Base-by-base conservation (phyloP, 2,329 filamentous ascomycete species). In the Botrytis pseudocinerea region DNA sequence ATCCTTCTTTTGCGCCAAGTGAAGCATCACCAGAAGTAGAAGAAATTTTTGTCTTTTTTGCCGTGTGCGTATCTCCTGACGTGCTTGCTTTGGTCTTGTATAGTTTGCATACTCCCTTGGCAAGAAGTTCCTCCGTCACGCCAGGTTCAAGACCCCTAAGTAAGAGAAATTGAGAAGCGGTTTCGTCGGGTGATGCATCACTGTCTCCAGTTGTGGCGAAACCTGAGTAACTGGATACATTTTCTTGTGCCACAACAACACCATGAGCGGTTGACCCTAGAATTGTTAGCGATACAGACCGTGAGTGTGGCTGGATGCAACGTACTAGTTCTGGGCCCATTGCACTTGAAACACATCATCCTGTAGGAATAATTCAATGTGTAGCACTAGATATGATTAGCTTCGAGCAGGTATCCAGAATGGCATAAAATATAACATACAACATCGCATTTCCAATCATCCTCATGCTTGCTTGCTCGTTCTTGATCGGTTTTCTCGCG, bases 31-130 rank as follows among this genome's bases (percentile, higher is more conserved):
- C 87, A 8, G 80, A 78, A 8, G 87, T 88, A 6, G 87, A 88
- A 22, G 85, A 83, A 6, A 88, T 84, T 74, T 88, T 88, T 22
- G 83, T 80, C 46, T 85, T 83, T 64, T 82, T 83, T 7, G 70
- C 54, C 22, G 72, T 59, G 40, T 76, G 74, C 40, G 75, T 74
- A 76, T 77, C 82, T 75, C 77, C 83, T 83, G 77, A 75, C 22
- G 81, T 78, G 28, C 65, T 75, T 40, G 75, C 76, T 63, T 87
- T 85, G 0, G 86, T 86, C 75, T 89, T 91, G 78, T 93, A 93
- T 6, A 97, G 85, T 76, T 93, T 93, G 77, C 89, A 88, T 68
- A 94, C 88, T 38, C 93, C 93, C 73, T 89, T 90, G 1, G 91
- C 91, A 16, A 97, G 85, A 65, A 92, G 84, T 72, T 92, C 89